Base-by-base conservation (phyloP, 345 rosid species). In the Pistacia atlantica region DNA sequence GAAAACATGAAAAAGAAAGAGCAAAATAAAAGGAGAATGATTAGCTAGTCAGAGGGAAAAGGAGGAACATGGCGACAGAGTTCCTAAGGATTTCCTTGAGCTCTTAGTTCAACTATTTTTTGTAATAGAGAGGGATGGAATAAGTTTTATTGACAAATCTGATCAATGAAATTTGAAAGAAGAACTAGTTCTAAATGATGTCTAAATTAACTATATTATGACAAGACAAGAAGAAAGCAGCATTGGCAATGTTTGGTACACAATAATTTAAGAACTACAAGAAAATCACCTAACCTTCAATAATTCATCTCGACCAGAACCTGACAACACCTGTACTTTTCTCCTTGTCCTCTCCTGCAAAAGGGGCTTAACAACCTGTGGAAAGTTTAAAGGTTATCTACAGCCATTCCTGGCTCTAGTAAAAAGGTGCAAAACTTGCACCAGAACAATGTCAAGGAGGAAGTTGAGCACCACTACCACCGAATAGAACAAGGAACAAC, bases 311-410 rank as follows among this genome's bases (percentile, higher is more conserved):
- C 83, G 83, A 33, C 99, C 98, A 12, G 79, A 82, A 61, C 99
- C 98, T 10, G 87, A 74, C 85, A 96, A 82, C 70, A 96, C 95
- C 85, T 88, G 90, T 81, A 96, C 59, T 65, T 93, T 96, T 84
- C 83, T 80, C 83, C 91, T 89, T 3, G 99, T 96, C 77, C 99
- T 90, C 80, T 96, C 98, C 85, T 93, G 99, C 84, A 96, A 81
- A 52, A 93, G 91, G 54, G 98, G 98, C 86, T 92, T 92, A 70
- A 96, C 99, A 57, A 93, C 94, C 99, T 93, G 84, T 74, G 35
- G 38, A 81, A 55, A 80, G 11, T 45, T 62, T n/a, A 35, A 74
- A 63, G 49, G 18, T 78, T 71, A 71, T 45, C 7, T 16, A 35
- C 17, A 16, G 12, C 72, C 48, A 48, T 46, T 38, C 67, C 76